Percentiles rank a stretch among this genome's conserved stretches.
Evolutionary conservation across 345 rosid genomes (phyloP).

Genomic region (Eucalyptus leucophloia): DNA sequence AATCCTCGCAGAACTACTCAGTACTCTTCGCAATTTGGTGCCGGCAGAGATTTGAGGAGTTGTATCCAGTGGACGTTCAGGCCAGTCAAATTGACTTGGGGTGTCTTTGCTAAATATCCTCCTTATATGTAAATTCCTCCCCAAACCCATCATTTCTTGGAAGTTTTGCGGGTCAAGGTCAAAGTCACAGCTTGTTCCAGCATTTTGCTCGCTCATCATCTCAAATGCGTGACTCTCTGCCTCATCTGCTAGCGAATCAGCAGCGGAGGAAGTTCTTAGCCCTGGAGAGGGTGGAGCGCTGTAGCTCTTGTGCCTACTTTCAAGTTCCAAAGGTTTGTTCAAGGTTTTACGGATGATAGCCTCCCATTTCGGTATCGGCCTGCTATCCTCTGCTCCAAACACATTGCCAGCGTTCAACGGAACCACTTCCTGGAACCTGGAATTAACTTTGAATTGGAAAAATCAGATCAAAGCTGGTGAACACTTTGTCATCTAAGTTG

Average conservation of each 20-base stretch:
- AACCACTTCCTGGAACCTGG: slow-evolving; percentile 96
- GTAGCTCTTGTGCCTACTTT: slow-evolving; percentile 44
- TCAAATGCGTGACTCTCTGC: slow-evolving; percentile 32
- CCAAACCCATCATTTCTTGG: slow-evolving; percentile 4
- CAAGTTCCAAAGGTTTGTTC: slow-evolving; percentile 48
- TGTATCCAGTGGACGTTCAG: slow-evolving; percentile 67
- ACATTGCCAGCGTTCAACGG: slow-evolving; percentile 95
- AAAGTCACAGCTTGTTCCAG: slow-evolving; percentile 1
- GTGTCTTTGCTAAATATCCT: slow-evolving; percentile 31
- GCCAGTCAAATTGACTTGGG: slow-evolving; percentile 60
- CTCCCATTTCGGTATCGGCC: slow-evolving; percentile 93
- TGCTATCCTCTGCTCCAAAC: slow-evolving; percentile 81
- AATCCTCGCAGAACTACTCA: slow-evolving; percentile 62
- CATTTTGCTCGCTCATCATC: slow-evolving; percentile 19
- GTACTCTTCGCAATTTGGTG: slow-evolving; percentile 53
- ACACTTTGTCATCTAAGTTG: not conserved
- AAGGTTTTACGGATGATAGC: slow-evolving; percentile 77
- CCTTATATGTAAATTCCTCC: slow-evolving; percentile 20
- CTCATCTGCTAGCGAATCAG: slow-evolving; percentile 52
- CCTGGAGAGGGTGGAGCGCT: slow-evolving; percentile 95
- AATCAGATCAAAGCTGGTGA: not conserved
- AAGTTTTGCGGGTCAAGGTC: slow-evolving; percentile 6
- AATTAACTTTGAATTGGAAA: not conserved
- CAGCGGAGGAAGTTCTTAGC: slow-evolving; percentile 59
- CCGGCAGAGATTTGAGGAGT: slow-evolving; percentile 50